A percentile compares a stretch with the other conserved stretches of the same genome.
phyloP scores from a whole-genome alignment of 225 moss, liverwort and hornwort species.

The Ulota crispa region DNA sequence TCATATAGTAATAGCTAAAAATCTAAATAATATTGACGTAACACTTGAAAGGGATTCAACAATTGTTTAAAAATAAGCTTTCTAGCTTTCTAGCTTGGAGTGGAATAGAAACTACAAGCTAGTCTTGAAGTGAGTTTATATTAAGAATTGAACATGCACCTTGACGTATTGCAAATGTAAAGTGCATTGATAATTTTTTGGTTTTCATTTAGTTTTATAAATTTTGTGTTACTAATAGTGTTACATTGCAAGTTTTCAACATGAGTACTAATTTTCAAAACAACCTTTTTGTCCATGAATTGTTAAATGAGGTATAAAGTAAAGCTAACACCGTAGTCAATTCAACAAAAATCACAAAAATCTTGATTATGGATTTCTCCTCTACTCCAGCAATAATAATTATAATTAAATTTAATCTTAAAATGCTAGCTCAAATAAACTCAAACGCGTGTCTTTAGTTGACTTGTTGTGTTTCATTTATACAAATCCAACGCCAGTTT shows the following conservation, averaged over 20 bases:
- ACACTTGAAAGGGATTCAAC: not conserved
- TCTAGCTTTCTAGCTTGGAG: not conserved
- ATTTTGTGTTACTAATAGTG: no score
- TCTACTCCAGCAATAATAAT: not conserved
- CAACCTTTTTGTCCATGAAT: no score
- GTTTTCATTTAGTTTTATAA: no score
- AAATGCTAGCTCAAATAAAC: not conserved
- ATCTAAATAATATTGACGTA: not conserved
- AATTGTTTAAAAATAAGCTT: not conserved
- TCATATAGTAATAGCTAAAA: rapidly evolving
- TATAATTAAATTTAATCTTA: not conserved
- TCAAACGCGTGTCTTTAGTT: rapidly evolving
- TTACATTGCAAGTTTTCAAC: no score
- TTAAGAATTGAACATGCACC: not conserved
- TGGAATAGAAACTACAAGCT: not conserved
- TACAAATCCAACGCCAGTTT: not conserved
- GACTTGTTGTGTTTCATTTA: rapidly evolving
- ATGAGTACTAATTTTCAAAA: not conserved
- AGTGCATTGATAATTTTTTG: no score
- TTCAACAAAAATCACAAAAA: not conserved
- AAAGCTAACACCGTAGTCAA: not conserved
- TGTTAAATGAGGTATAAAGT: no score
- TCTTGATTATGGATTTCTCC: rapidly evolving
- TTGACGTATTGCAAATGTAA: not conserved
- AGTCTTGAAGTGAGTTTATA: not conserved